Evolutionary conservation across 305 asterid species (phyloP).

Genomic region (Rubia peregrina): DNA sequence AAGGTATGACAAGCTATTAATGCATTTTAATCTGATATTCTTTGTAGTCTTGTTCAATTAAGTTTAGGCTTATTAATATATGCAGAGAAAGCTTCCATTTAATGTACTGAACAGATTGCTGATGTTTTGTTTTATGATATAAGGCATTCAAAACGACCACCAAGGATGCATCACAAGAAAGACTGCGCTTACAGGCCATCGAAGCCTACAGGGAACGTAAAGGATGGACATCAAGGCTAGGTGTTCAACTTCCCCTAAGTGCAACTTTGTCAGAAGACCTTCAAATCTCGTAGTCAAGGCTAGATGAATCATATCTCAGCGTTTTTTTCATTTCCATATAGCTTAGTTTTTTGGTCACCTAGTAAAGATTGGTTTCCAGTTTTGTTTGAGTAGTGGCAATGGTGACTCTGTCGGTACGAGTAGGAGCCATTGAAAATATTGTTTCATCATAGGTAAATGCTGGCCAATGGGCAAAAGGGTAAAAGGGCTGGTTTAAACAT

Average conservation of each 20-base stretch:
- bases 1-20: conserved; percentile 38
- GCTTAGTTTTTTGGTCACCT: neutral
- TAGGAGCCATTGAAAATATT: neutral
- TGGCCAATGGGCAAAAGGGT: no score
- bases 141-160: conserved; percentile 42
- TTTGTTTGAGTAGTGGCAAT: neutral
- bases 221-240: conserved; percentile 87
- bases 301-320: neutral
- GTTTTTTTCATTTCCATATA: neutral
- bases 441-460: neutral
- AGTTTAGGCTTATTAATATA: neutral
- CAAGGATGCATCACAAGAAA: conserved; percentile 73
- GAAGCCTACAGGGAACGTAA: conserved; percentile 76
- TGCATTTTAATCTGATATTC: neutral
- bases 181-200: conserved; percentile 78
- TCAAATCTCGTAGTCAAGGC: conserved; percentile 19
- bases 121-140: conserved; percentile 15
- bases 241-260: conserved; percentile 52
- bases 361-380: neutral
- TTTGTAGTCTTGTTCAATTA: neutral
- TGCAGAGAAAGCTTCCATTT: neutral
- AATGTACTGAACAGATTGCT: neutral
- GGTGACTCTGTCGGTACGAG: neutral
- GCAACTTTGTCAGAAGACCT: conserved; percentile 22
- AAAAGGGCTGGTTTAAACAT: no score